phyloP scores from a whole-genome alignment of 306 rosid species.

The Dryas drummondii region DNA sequence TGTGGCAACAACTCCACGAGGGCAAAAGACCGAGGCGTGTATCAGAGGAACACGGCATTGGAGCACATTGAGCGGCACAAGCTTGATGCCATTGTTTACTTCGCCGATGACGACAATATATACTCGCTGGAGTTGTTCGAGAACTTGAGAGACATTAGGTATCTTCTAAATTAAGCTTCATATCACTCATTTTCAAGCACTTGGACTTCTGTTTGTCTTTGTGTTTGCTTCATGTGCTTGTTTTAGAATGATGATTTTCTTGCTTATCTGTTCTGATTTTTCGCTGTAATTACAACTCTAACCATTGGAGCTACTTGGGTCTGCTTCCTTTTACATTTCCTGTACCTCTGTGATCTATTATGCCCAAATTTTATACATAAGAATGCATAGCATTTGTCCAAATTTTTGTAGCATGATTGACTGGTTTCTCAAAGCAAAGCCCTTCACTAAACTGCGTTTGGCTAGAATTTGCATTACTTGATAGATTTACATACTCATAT shows the following conservation, averaged over 20 bases:
- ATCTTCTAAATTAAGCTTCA: background rate
- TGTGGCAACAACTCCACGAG: slow-evolving; percentile 56
- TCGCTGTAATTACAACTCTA: background rate
- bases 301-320: background rate
- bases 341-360: background rate
- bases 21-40: slow-evolving; percentile 88
- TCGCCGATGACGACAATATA: slow-evolving; percentile 89
- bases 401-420: no score
- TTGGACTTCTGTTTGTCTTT: background rate
- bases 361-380: background rate
- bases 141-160: slow-evolving; percentile 77
- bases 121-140: slow-evolving; percentile 80
- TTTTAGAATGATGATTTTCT: background rate
- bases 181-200: background rate
- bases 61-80: slow-evolving; percentile 84
- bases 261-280: background rate
- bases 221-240: slow-evolving; percentile 10
- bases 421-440: background rate
- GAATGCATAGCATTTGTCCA: background rate
- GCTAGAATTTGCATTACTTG: background rate
- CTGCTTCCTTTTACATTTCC: background rate
- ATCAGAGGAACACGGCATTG: slow-evolving; percentile 91
- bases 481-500: background rate
- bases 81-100: slow-evolving; percentile 91
- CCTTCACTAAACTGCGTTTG: background rate